Evolutionary conservation across 768 basidiomycete genomes (phyloP).

Genomic region (Suillus ampliporus): DNA sequence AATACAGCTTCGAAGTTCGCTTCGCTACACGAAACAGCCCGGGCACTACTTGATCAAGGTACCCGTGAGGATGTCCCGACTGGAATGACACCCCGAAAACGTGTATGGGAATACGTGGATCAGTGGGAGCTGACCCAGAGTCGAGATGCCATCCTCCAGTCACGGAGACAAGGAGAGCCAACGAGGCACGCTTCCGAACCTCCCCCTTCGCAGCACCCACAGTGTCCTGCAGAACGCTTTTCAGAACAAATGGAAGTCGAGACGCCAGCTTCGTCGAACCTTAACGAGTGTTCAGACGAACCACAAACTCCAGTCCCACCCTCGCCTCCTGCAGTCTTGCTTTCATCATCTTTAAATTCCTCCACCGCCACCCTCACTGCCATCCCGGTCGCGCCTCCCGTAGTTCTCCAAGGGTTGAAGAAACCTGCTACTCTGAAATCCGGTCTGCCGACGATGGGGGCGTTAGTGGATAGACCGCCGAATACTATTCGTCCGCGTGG

Average conservation of each 20-base stretch:
- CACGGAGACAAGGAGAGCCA: conserved; percentile 48
- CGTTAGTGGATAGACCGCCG: conserved; percentile 39
- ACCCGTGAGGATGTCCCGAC: conserved; percentile 67
- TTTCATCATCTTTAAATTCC: conserved; percentile 44
- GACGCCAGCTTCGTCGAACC: neutral
- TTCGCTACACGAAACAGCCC: conserved; percentile 54
- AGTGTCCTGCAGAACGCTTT: conserved; percentile 18
- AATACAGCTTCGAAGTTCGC: conserved; percentile 50
- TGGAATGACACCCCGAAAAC: conserved; percentile 80
- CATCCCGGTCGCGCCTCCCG: conserved; percentile 22
- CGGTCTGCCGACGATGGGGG: conserved; percentile 28
- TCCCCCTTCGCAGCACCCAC: conserved; percentile 44
- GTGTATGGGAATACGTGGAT: conserved; percentile 70
- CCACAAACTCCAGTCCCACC: conserved; percentile 19
- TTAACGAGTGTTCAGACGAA: conserved; percentile 22
- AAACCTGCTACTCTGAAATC: conserved; percentile 28
- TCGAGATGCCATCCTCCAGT: conserved; percentile 63
- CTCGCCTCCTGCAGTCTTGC: conserved; percentile 35
- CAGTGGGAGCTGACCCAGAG: conserved; percentile 73
- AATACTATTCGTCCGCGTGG: conserved; percentile 40
- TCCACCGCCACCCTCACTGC: conserved; percentile 36
- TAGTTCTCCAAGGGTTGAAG: conserved; percentile 23
- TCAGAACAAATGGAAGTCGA: conserved; percentile 34
- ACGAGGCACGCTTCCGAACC: conserved; percentile 39
- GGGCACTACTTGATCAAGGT: conserved; percentile 60